These are phyloP conservation scores for Exophiala spinifera DNA, from an alignment of 2,329 filamentous ascomycete genomes.

Conservation along the genomic window DNA sequence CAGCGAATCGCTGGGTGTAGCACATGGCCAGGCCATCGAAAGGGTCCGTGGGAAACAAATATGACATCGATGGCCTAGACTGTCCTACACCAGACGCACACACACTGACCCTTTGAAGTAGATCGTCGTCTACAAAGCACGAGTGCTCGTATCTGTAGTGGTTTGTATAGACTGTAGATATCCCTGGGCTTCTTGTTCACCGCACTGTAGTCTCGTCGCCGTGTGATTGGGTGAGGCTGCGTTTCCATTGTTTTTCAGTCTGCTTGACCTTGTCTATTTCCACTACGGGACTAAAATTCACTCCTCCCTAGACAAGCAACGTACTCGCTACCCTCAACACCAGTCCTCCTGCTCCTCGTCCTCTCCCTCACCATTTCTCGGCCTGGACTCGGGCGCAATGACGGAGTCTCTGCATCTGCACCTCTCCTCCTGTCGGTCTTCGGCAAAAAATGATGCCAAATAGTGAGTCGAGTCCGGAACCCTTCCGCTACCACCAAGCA, in stretches of 20 bases:
- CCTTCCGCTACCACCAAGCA: slow-evolving; percentile 12
- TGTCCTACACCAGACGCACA: slow-evolving; percentile 3
- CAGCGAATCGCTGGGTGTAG: slow-evolving; percentile 19
- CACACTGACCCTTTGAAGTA: background rate
- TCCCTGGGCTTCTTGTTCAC: background rate
- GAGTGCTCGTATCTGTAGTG: background rate
- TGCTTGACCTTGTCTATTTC: background rate
- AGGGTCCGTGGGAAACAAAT: background rate
- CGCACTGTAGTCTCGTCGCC: background rate
- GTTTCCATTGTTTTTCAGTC: background rate
- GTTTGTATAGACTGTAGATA: slow-evolving; percentile 2
- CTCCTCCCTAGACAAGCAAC: slow-evolving; percentile 1
- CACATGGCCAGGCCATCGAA: slow-evolving; percentile 6
- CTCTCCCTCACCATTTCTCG: background rate
- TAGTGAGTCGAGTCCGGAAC: slow-evolving; percentile 24
- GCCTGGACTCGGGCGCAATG: slow-evolving; percentile 15
- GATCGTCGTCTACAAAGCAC: background rate
- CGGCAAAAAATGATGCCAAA: slow-evolving; percentile 29
- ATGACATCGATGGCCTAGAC: background rate
- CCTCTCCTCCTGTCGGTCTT: slow-evolving; percentile 14
- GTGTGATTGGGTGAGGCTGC: slow-evolving; percentile 1
- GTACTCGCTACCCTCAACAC: background rate
- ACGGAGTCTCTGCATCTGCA: slow-evolving; percentile 18
- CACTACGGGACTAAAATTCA: slow-evolving; percentile 8
- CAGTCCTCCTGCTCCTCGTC: background rate